Evolutionary conservation across 1,284 basidiomycete genomes (phyloP).

Genomic region (Boletus semigastroideus): DNA sequence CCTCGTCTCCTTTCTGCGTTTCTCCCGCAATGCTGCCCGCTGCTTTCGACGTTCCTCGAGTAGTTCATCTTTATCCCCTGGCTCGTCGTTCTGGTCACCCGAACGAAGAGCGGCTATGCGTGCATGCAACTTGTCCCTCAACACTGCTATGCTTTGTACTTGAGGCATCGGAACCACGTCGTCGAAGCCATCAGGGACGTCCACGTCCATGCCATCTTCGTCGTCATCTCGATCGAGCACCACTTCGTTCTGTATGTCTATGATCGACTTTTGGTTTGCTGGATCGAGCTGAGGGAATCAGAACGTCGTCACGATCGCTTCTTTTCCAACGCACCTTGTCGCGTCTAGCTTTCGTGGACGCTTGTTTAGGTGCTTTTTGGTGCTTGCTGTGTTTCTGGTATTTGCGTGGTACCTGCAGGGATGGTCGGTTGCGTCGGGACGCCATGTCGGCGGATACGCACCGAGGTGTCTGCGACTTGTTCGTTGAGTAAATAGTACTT

Average conservation of each 20-base stretch:
- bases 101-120: slow-evolving; percentile 72
- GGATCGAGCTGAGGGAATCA: slow-evolving; percentile 73
- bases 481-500: slow-evolving; percentile 82
- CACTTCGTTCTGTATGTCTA: slow-evolving; percentile 71
- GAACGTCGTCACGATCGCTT: neutral
- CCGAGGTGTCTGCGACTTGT: slow-evolving; percentile 29
- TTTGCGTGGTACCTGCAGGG: slow-evolving; percentile 58
- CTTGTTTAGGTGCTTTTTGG: slow-evolving; percentile 79
- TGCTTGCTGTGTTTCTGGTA: slow-evolving; percentile 91
- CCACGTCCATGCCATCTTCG: slow-evolving; percentile 18
- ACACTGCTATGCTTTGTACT: slow-evolving; percentile 63
- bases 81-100: slow-evolving; percentile 39
- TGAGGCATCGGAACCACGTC: slow-evolving; percentile 64
- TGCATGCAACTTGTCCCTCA: slow-evolving; percentile 77
- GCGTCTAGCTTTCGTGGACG: slow-evolving; percentile 79
- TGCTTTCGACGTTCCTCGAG: slow-evolving; percentile 76
- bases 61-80: slow-evolving; percentile 74
- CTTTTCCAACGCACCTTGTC: slow-evolving; percentile 69
- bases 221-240: slow-evolving; percentile 18
- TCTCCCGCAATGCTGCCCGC: slow-evolving; percentile 79
- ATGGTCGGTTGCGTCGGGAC: neutral
- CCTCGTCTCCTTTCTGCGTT: slow-evolving; percentile 78
- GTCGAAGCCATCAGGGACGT: slow-evolving; percentile 24
- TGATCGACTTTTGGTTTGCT: slow-evolving; percentile 78
- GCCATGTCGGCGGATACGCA: slow-evolving; percentile 7